Percentiles rank a stretch among this genome's conserved stretches.
phyloP scores from a whole-genome alignment of 1,284 basidiomycete genomes.

The Ustilago vetiveriae region DNA sequence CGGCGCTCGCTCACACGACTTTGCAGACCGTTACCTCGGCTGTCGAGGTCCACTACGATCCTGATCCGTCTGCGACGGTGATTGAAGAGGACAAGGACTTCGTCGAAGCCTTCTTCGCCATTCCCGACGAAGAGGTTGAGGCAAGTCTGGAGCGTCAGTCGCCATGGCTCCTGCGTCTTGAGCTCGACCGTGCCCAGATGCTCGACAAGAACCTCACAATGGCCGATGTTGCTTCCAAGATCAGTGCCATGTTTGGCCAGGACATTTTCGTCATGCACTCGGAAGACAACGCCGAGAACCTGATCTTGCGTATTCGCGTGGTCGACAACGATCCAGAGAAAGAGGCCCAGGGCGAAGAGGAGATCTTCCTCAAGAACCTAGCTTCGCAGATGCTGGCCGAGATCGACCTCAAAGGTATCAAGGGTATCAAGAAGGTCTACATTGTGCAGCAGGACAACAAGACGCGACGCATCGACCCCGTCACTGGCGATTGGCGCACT shows the following conservation, averaged over 20 bases:
- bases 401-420: constrained; percentile 90
- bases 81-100: constrained; percentile 97
- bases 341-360: constrained; percentile 92
- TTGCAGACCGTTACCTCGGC: constrained; percentile 93
- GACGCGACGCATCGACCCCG: constrained; percentile 69
- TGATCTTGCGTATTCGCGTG: constrained; percentile 91
- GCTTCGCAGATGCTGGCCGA: constrained; percentile 96
- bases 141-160: constrained; percentile 89
- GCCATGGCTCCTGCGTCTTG: constrained; percentile 95
- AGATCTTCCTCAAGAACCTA: constrained; percentile 93
- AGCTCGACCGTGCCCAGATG: constrained; percentile 96
- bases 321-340: constrained; percentile 89
- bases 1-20: constrained; percentile 92
- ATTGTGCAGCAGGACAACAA: constrained; percentile 83
- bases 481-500: constrained; percentile 63
- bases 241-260: constrained; percentile 92
- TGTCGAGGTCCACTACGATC: constrained; percentile 98
- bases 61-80: constrained; percentile 87
- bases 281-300: constrained; percentile 97
- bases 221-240: constrained; percentile 92
- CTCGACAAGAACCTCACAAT: constrained; percentile 95
- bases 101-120: constrained; percentile 98
- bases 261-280: constrained; percentile 99
- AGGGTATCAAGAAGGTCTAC: constrained; percentile 91
- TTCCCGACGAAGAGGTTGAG: constrained; percentile 96